Evolutionary conservation across 805 yeast genomes (phyloP).

Genomic region (Candida railenensis): DNA sequence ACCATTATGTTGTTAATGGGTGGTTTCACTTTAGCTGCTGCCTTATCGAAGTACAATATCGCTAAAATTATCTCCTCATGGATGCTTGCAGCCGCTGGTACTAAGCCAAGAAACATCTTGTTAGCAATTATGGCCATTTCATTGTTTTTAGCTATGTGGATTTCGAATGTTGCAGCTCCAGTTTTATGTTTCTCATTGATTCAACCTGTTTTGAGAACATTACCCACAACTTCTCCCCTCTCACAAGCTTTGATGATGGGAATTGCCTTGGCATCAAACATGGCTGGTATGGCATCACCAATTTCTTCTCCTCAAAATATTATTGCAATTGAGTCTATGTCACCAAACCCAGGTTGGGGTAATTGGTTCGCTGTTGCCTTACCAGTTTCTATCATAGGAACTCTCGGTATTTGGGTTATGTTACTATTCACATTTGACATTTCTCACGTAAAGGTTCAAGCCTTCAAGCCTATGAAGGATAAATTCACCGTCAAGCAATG

Average conservation of each 20-base stretch:
- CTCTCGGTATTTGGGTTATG: constrained; percentile 71
- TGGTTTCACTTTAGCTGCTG: constrained; percentile 94
- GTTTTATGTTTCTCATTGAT: constrained; percentile 88
- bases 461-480: constrained; percentile 47
- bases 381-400: constrained; percentile 69
- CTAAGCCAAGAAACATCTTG: constrained; percentile 74
- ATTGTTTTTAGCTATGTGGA: constrained; percentile 88
- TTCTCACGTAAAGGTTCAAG: constrained; percentile 45
- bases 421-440: constrained; percentile 63
- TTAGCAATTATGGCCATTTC: constrained; percentile 85
- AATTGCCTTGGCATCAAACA: constrained; percentile 86
- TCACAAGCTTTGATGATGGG: constrained; percentile 86
- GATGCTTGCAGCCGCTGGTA: constrained; percentile 80
- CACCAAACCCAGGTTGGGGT: constrained; percentile 81
- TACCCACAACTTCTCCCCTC: constrained; percentile 75
- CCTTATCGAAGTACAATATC: constrained; percentile 84
- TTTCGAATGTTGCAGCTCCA: constrained; percentile 96
- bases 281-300: constrained; percentile 98
- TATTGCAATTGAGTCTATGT: constrained; percentile 85
- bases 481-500: constrained; percentile 44
- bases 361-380: constrained; percentile 89
- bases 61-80: constrained; percentile 84
- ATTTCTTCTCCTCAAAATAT: constrained; percentile 97
- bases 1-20: constrained; percentile 87
- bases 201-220: constrained; percentile 82